Evolutionary conservation across 192 early-diverging fungal species (phyloP), one percentile per base, ranked within the genome.

Genomic region (Rhizophagus prolifer): DNA sequence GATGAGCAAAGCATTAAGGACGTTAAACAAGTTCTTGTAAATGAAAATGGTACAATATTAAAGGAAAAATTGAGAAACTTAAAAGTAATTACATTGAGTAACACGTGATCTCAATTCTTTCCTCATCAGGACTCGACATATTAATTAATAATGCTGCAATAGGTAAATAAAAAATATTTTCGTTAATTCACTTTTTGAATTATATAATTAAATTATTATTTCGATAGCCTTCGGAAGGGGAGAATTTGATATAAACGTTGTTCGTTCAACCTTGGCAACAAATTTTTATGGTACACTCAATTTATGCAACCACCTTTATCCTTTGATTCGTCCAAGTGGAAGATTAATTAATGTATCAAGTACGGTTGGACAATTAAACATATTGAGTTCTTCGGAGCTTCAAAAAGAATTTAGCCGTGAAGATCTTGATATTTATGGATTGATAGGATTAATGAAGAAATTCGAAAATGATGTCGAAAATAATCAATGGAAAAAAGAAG

Each of bases 231-330:
- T 46, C 14, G 38, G 23, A 64, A n/a, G 61, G 12, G 2, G 5
- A 23, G 36, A 36, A 26, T 75, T 75, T 28, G 73, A 75, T 59
- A 10, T 36, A 2, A 75, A 75, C 23, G 73, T 75, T 23, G 73
- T 75, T 61, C 26, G 41, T 16, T 44, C 61, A 7, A 75, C 73
- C 19, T 75, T 75, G 3, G 73, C 38, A 16, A 75, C 73, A 13
- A 75, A 75, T 64, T 75, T 75, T 59, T 75, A 75, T 34, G 73
- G 73, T 63, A 75, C 73, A 13, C 58, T 75, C 28, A 59, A 75
- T 13, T 1, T 75, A 63, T 41, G 10, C n/a, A 64, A 75, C 47
- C 31, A 75, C 12, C 44, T 75, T 12, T 41, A n/a, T 16, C 73
- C 73, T 23, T 12, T 75, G 23, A 41, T 75, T 26, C 58, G 62